Evolutionary conservation across 2,329 filamentous ascomycete genomes (phyloP), one percentile per base, ranked within the genome.

Genomic region (Penicillium decumbens): DNA sequence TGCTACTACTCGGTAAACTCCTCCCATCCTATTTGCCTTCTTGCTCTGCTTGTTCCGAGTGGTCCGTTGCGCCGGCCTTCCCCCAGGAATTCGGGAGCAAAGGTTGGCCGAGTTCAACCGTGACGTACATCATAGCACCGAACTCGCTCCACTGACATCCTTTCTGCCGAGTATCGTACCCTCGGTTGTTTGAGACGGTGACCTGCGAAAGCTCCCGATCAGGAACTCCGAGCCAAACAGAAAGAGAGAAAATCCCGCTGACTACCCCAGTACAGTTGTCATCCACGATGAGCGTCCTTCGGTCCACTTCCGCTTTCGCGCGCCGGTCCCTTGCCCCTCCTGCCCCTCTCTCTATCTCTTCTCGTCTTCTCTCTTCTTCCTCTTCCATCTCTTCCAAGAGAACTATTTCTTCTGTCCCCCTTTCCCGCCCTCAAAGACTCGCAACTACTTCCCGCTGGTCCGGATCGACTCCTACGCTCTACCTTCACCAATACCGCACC

Each of bases 401-500:
- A 59, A 50, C 58, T 41, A 49, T 65, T 45, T 60, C 63, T 38
- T 61, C 58, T 42, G 47, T 55, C 30, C 54, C 62, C 37, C 54
- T 60, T 45, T 45, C 62, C 47, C 52, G 47, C 28, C 49, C 55
- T 52, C 45, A 45, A 45, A 58, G 57, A 54, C 49, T 56, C 45
- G 49, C 55, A 55, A 55, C 52, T 45, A 54, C 65, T 58, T 50
- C 62, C 55, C 65, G 64, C 58, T 64, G 60, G 59, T 63, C 63
- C 57, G 59, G 62, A 57, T 57, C 59, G 50, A 59, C 56, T 35
- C 56, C 59, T 41, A 58, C 62, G 27, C 45, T 62, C 51, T 57
- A 59, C 50, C 67, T 60, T 45, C 59, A 53, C 48, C 72, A 75
- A 57, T 63, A 62, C 45, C 72, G 77, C 69, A 77, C 65, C 47